Evolutionary conservation across 441 rosid genomes (phyloP).

Genomic region (Populus tomentosa): DNA sequence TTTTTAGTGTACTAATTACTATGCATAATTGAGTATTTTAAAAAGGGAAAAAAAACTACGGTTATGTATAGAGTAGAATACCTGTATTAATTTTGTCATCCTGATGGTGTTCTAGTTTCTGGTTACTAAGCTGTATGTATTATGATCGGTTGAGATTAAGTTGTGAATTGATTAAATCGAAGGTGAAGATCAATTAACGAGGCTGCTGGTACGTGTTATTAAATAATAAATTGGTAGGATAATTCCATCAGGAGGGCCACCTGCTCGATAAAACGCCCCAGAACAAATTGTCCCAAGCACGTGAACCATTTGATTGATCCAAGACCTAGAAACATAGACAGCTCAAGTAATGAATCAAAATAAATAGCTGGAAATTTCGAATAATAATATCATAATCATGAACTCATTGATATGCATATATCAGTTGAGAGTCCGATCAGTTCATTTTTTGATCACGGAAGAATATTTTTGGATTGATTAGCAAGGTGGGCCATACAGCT

Average conservation of each 20-base stretch:
- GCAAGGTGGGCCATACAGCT: slow-evolving; percentile 9
- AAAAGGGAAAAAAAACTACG: neutral
- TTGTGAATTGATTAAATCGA: slow-evolving; percentile 6
- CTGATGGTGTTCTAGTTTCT: too few relatives aligned
- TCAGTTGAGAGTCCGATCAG: slow-evolving; percentile 8
- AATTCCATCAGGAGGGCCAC: slow-evolving; percentile 19
- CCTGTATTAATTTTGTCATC: neutral
- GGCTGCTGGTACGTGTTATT: neutral
- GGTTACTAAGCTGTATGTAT: neutral
- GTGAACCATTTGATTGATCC: slow-evolving; percentile 35
- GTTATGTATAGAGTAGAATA: neutral
- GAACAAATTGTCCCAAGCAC: slow-evolving; percentile 27
- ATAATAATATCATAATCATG: slow-evolving; percentile 1
- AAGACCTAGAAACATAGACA: slow-evolving; percentile 19
- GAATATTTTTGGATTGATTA: slow-evolving; percentile 25
- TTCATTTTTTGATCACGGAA: slow-evolving; percentile 28
- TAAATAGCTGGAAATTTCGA: slow-evolving; percentile 16
- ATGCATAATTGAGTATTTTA: too few relatives aligned
- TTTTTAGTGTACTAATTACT: too few relatives aligned
- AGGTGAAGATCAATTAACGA: neutral
- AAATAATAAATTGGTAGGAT: slow-evolving; percentile 28
- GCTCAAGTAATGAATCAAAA: slow-evolving; percentile 8
- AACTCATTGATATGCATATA: neutral
- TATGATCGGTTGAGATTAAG: neutral
- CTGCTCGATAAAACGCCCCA: slow-evolving; percentile 7